Conservation (phyloP, 306 rosid species). For the Comarum palustre region DNA sequence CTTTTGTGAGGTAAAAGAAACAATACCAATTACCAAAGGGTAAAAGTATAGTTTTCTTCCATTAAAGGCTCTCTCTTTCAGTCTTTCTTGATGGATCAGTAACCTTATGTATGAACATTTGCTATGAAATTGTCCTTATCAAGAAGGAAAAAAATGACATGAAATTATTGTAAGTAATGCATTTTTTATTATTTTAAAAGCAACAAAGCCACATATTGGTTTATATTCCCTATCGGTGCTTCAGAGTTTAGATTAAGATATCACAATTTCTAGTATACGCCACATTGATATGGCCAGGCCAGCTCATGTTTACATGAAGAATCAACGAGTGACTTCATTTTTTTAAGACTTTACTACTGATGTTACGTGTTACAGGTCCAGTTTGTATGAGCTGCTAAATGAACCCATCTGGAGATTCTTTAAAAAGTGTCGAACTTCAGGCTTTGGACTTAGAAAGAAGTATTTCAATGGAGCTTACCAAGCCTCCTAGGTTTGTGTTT, state of each 20-base stretch:
- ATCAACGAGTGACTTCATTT: not conserved
- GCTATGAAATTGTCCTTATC: not conserved
- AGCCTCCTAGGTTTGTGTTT: not conserved
- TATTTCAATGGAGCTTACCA: not conserved
- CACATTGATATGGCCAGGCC: not conserved
- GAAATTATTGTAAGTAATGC: not conserved
- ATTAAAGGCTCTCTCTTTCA: not conserved
- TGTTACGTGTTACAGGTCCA: not conserved
- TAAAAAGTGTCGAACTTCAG: not conserved
- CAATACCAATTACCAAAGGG: not conserved
- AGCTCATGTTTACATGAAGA: not conserved
- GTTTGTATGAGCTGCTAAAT: not conserved
- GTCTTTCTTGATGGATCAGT: not conserved
- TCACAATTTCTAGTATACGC: not conserved
- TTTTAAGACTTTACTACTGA: not conserved
- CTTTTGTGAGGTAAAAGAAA: not conserved
- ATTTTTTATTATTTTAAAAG: not conserved
- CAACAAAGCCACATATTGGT: not conserved
- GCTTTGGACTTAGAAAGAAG: not conserved
- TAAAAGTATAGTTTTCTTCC: not conserved
- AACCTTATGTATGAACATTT: not conserved
- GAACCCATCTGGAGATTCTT: not conserved
- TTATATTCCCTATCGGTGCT: not conserved
- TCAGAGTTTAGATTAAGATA: not conserved
- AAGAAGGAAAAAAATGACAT: not conserved